These are phyloP conservation scores for Bertia moriformis DNA, from an alignment of 2,329 filamentous ascomycete genomes.

Conservation along the genomic window DNA sequence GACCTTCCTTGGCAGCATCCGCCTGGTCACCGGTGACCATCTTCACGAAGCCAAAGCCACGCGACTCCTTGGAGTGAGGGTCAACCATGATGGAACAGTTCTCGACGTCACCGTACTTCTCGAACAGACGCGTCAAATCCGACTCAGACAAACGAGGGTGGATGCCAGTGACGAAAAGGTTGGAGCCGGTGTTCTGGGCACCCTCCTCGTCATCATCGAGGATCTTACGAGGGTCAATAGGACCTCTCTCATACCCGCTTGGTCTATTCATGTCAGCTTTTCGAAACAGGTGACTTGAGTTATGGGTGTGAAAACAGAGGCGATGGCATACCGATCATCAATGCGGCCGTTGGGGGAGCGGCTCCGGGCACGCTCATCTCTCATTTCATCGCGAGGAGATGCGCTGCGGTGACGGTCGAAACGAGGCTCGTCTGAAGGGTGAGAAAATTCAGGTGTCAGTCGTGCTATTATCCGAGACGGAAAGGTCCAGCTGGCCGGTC, in stretches of 20 bases:
- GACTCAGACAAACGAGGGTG: constrained; percentile 80
- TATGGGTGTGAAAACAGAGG: neutral
- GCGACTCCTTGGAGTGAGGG: constrained; percentile 94
- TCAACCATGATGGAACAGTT: constrained; percentile 99
- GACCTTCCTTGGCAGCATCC: constrained; percentile 87
- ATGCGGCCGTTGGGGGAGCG: neutral
- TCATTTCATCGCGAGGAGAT: neutral
- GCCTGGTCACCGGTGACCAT: constrained; percentile 92
- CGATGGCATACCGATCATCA: neutral
- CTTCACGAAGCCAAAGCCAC: constrained; percentile 98
- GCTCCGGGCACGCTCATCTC: neutral
- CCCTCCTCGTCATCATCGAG: constrained; percentile 50
- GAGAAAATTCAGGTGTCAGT: neutral
- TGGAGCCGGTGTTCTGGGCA: constrained; percentile 82
- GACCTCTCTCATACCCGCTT: too few relatives aligned
- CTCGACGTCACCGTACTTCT: constrained; percentile 97
- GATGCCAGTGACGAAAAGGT: constrained; percentile 97
- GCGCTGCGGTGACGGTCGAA: neutral
- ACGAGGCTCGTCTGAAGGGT: neutral
- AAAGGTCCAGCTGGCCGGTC: too few relatives aligned
- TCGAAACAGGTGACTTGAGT: too few relatives aligned
- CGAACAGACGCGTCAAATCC: constrained; percentile 87
- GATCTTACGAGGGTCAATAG: neutral
- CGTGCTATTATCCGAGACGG: neutral
- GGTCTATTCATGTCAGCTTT: too few relatives aligned